phyloP scores from a whole-genome alignment of 2,329 filamentous ascomycete genomes.

The Fusarium drepaniforme region DNA sequence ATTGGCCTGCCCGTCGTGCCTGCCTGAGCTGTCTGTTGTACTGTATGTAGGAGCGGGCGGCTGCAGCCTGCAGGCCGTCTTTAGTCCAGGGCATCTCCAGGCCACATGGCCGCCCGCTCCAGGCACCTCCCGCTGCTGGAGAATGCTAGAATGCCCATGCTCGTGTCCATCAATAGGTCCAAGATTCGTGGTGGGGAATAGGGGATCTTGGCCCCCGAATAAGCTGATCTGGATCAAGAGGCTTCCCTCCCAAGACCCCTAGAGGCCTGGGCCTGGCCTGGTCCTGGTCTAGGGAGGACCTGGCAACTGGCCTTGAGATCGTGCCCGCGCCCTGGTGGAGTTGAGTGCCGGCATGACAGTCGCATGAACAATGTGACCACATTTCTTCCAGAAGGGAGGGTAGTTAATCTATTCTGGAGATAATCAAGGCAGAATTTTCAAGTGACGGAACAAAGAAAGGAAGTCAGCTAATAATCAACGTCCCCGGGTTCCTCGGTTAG shows the following conservation, averaged over 20 bases:
- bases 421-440: slow-evolving; percentile 8
- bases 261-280: neutral
- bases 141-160: neutral
- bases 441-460: neutral
- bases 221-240: slow-evolving; percentile 1
- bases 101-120: slow-evolving; percentile 28
- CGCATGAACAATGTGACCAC: slow-evolving; percentile 29
- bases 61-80: slow-evolving; percentile 36
- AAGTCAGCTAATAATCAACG: neutral
- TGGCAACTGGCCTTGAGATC: slow-evolving; percentile 19
- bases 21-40: neutral
- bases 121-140: slow-evolving; percentile 25
- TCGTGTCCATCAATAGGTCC: neutral
- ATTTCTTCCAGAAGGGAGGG: slow-evolving; percentile 26
- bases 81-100: slow-evolving; percentile 21
- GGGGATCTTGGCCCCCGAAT: slow-evolving; percentile 12
- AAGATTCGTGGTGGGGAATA: slow-evolving; percentile 4
- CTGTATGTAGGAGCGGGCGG: slow-evolving; percentile 22
- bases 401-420: slow-evolving; percentile 28
- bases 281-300: slow-evolving; percentile 4
- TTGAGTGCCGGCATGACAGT: slow-evolving; percentile 27
- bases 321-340: slow-evolving; percentile 28
- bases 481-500: slow-evolving; percentile 20
- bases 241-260: slow-evolving; percentile 9
- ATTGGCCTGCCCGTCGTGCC: neutral